Base-by-base conservation (phyloP, 2,329 filamentous ascomycete genomes). In the Chaetomium sp. region DNA sequence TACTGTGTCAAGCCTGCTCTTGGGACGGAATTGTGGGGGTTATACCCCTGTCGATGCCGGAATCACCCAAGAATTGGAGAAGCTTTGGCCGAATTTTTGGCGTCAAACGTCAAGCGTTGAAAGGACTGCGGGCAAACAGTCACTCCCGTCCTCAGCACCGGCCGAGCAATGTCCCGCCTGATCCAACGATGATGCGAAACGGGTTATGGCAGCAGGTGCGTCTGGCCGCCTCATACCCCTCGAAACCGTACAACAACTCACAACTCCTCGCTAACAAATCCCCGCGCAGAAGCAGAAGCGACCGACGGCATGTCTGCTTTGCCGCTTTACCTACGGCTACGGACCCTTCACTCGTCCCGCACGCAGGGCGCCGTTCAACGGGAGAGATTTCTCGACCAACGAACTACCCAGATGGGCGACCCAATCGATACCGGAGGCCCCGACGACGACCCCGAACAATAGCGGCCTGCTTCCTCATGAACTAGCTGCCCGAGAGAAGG, bases 111-210 rank as follows among this genome's bases (percentile, higher is more conserved):
- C 34, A 34, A 8, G 43, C 40, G 5, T 27, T 27, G 19, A 27
- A 27, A 27, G 19, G 19, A 14, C 32, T 12, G 27, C 43, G 9
- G 38, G 14, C 19, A 48, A 40, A 35, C 38, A 51, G 44, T 38
- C 37, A 9, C 44, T 41, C 37, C 12, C 40, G 6, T 32, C 12
- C 14, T 49, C 35, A 41, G 36, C 37, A 19, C 11, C 5, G 5
- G 32, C 41, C 46, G 51, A 46, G 32, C 43, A 50, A 65, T 64
- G 62, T 59, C 57, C 56, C 47, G 41, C 49, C 35, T 49, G 33
- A 49, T 49, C 50, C 53, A 51, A 62, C 37, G 60, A 77, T 77
- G 75, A 71, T 77, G 58, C 73, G 73, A 68, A 69, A 70, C 62
- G 70, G 70, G 59, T 58, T 68, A 63, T 71, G 69, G 64, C 70